Conservation (phyloP, 2,329 filamentous ascomycete species). For the Neofusicoccum cordaticola region DNA sequence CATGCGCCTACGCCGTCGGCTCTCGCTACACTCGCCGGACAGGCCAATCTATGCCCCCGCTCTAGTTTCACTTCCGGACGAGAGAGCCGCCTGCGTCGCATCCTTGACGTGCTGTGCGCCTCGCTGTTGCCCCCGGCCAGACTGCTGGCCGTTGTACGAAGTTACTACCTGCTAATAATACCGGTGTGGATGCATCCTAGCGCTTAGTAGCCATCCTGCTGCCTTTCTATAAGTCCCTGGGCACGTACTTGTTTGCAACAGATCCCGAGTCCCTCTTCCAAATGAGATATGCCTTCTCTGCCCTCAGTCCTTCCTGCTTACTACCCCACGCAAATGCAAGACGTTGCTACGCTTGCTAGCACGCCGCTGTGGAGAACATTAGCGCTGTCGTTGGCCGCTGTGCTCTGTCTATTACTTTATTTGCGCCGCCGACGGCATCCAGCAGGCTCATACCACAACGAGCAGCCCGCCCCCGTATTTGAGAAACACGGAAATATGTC, state of each 20-base stretch:
- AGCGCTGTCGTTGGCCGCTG: neutral
- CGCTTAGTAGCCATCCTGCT: conserved; percentile 1
- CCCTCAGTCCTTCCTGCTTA: neutral
- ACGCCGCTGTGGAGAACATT: neutral
- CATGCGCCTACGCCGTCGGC: neutral
- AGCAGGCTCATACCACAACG: neutral
- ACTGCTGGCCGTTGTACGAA: conserved; percentile 7
- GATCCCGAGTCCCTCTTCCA: neutral
- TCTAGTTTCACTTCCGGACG: conserved; percentile 2
- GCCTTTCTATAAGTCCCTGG: conserved; percentile 9
- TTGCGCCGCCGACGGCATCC: neutral
- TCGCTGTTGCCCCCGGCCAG: conserved; percentile 2
- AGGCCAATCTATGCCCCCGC: neutral
- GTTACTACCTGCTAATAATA: neutral
- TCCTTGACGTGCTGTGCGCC: conserved; percentile 5
- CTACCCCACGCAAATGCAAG: conserved; percentile 1
- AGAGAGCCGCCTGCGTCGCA: conserved; percentile 8
- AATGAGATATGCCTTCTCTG: conserved; percentile 3
- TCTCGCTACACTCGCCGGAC: neutral
- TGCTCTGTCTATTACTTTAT: conserved; percentile 1
- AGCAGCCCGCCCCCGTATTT: neutral
- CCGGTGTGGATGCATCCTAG: conserved; percentile 8
- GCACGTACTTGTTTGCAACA: neutral
- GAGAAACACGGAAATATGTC: neutral
- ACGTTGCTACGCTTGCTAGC: neutral